phyloP scores from a whole-genome alignment of 169 alveolate species.

The Cyclospora cayetanensis region DNA sequence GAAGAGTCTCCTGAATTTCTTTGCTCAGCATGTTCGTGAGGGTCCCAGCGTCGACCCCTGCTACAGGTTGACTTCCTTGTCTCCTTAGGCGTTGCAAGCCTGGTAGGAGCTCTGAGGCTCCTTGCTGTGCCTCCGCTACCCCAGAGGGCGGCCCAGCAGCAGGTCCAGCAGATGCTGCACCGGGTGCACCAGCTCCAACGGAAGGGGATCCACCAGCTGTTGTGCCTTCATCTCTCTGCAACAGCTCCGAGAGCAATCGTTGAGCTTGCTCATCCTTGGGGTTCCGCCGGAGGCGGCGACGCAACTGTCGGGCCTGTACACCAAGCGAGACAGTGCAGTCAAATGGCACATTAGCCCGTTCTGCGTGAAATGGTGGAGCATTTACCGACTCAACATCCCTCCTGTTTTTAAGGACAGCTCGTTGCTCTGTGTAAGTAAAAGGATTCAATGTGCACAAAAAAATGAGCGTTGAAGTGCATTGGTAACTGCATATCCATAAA shows the following conservation, averaged over 20 bases:
- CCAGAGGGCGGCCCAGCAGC: slow-evolving; percentile 8
- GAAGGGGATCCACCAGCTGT: neutral
- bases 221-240: slow-evolving; percentile 39
- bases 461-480: too few relatives aligned
- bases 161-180: slow-evolving; percentile 25
- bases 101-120: neutral
- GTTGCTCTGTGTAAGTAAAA: too few relatives aligned
- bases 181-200: neutral
- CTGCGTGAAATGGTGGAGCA: neutral
- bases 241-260: slow-evolving; percentile 22
- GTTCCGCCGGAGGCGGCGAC: slow-evolving; percentile 65
- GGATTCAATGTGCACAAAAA: too few relatives aligned
- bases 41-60: slow-evolving; percentile 42
- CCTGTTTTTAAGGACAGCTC: too few relatives aligned
- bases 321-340: too few relatives aligned
- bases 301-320: slow-evolving; percentile 63
- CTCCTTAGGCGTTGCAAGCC: neutral
- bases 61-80: neutral
- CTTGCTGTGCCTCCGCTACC: neutral
- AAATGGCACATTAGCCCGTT: too few relatives aligned
- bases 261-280: slow-evolving; percentile 65
- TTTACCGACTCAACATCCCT: too few relatives aligned
- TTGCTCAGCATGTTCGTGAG: slow-evolving; percentile 60
- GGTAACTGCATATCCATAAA: too few relatives aligned
- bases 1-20: slow-evolving; percentile 64